phyloP scores from a whole-genome alignment of 768 basidiomycete genomes.

The Russula emetica region DNA sequence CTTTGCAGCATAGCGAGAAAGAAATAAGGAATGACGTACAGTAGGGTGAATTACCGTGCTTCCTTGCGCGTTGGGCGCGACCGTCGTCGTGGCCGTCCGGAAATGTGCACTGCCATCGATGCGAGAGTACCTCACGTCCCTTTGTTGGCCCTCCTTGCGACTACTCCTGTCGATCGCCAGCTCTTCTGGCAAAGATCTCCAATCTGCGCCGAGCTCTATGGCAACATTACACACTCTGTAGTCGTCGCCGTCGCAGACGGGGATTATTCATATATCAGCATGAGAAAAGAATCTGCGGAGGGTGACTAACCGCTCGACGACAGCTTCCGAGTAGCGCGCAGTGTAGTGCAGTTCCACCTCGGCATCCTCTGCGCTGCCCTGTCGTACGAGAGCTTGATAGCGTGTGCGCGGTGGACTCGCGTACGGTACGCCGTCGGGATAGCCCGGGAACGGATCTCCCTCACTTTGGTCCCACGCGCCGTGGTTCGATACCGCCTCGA shows the following conservation, averaged over 20 bases:
- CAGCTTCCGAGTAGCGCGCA: constrained; percentile 35
- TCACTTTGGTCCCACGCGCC: constrained; percentile 10
- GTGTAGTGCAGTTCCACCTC: constrained; percentile 58
- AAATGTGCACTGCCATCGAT: constrained; percentile 52
- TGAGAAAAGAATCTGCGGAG: background rate
- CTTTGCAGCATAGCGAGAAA: background rate
- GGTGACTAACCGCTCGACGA: constrained; percentile 45
- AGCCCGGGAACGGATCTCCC: constrained; percentile 42
- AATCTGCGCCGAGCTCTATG: constrained; percentile 46
- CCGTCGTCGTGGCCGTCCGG: constrained; percentile 58
- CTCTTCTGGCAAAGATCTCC: constrained; percentile 7
- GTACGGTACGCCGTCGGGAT: constrained; percentile 42
- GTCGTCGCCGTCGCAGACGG: background rate
- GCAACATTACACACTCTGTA: constrained; percentile 48
- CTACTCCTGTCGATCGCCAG: background rate
- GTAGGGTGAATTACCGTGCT: constrained; percentile 44
- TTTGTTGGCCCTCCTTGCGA: background rate
- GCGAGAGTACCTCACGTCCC: constrained; percentile 46
- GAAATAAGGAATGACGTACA: constrained; percentile 33
- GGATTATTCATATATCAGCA: background rate
- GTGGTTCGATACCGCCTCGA: constrained; percentile 37
- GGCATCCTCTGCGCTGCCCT: constrained; percentile 28
- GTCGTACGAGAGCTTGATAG: constrained; percentile 44
- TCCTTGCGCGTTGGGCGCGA: constrained; percentile 49
- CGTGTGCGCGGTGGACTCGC: constrained; percentile 40